Evolutionary conservation across 192 early-diverging fungal species (phyloP), one percentile per base, ranked within the genome.

Genomic region (Dispira simplex): DNA sequence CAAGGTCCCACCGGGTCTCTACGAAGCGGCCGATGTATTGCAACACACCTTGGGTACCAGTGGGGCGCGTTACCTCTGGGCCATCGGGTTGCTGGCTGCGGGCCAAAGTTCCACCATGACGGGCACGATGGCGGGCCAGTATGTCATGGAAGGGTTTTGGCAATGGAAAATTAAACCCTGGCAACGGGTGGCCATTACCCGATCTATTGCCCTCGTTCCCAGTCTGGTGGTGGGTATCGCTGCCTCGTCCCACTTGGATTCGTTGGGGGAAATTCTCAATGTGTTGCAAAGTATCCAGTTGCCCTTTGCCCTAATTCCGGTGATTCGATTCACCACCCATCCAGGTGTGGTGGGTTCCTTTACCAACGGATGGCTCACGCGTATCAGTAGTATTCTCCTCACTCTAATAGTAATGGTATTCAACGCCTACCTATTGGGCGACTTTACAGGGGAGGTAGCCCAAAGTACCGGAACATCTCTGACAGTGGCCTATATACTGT

Each of bases 51-150:
- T 95, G 27, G 92, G 90, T 14, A 58, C 60, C 20, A 46, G 53
- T 3, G 73, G 74, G 0, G 85, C 90, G 5, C 79, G 70, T 12
- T 75, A 79, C 63, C 68, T 90, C n/a, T 95, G 91, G 84, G 92
- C 90, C 11, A 66, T 87, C 16, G 90, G 89, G 6, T 67, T 95
- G 48, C 68, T 95, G 20, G 79, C 85, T 0, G 84, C 90, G 1
- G 92, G 92, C 0, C 90, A 93, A 72, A 84, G 79, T 64, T 87
- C 85, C 1, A 89, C 90, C 1, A 91, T 92, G 59, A 92, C 92
- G 10, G 91, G 90, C 5, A 95, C 92, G 16, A 76, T 95, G 72
- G 92, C 90, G 0, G 92, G 92, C 4, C 90, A 92, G 74, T 89
- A 89, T 66, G 81, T 90, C 44, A 89, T 92, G 77, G 86, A 91